Base-by-base conservation (phyloP, 345 rosid species). In the Camelina neglecta region DNA sequence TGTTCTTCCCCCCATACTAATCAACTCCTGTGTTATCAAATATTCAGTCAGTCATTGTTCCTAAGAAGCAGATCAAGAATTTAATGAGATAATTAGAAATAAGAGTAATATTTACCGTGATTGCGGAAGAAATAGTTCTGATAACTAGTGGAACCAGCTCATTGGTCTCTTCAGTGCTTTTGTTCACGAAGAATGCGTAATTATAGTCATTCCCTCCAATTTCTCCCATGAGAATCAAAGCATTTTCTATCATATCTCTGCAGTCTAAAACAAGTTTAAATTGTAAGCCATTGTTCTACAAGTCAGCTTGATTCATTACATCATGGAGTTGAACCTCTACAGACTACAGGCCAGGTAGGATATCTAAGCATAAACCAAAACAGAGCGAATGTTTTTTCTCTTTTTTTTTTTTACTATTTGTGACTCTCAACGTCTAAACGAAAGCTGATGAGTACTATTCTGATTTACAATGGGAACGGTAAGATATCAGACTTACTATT, bases 191-290 rank as follows among this genome's bases (percentile, higher is more conserved):
- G 57, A 85, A 71, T 0, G 73, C 75, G 35, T 76, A 39, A 12
- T 78, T 79, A 65, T 82, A 85, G 39, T 87, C 89, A 8, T 87
- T 87, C 9, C 92, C 89, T 51, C 89, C 92, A 38, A 87, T 83
- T 60, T 84, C 89, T 76, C 92, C 92, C 83, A 85, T 66, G 3
- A 84, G 80, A 79, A 88, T 63, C 76, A 88, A 47, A 13, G 88
- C 83, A 41, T 57, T 80, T 11, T 48, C 24, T 0, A 85, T 76
- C 61, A 80, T 65, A 26, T 70, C 55, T 81, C 54, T 69, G 47
- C 86, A 80, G 2, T 58, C 78, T 74, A 59, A 49, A 38, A 38
- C 18, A 38, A 35, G 6, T 20, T 60, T 38, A 21, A 2, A 48
- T 7, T 11, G 48, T 20, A 20, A 38, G 21, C n/a, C 10, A 11